Evolutionary conservation across 2,329 filamentous ascomycete genomes (phyloP), one percentile per base, ranked within the genome.

Genomic region (Diplodia corticola): DNA sequence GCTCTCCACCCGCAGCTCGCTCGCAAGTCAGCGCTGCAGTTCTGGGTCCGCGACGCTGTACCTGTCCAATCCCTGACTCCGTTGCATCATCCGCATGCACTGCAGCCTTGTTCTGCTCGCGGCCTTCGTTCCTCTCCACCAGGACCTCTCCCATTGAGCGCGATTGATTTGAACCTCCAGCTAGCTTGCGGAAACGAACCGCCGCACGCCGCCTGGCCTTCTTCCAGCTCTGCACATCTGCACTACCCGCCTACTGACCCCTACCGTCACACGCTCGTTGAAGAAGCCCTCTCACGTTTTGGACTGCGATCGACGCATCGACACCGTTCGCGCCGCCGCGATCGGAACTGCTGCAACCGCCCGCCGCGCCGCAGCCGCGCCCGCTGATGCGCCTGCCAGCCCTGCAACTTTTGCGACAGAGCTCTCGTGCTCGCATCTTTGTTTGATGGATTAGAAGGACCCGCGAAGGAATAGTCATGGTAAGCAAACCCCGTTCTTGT

Each of bases 31-130:
- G 44, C 35, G n/a, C 22, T 17, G 37, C 28, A 28, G 28, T 61
- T 35, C 26, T 35, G 44, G 57, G 44, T 48, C 53, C 24, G 46
- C 54, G 17, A 46, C 37, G 13, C 30, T 46, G 54, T 24, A 59
- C 37, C 37, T 46, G 24, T 30, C 20, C 28, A 28, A 61, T 61
- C 57, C 57, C 57, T 61, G 57, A 24, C 28, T 2, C 17, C 44
- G 57, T 61, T 61, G 57, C 57, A 61, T 61, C 57, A 61, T 61
- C 57, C 57, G 20, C n/a, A 49, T 61, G 57, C 57, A 61, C 57
- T 28, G 28, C 57, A 49, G 57, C 57, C 57, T 61, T 49, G 57
- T 28, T 49, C 57, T 61, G 57, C 54, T 40, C 37, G 44, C 24
- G 46, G 54, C 54, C 37, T 35, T 35, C 33, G 33, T 35, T 22